phyloP scores from a whole-genome alignment of 2,329 filamentous ascomycete genomes.

The Gaeumannomyces sp. region DNA sequence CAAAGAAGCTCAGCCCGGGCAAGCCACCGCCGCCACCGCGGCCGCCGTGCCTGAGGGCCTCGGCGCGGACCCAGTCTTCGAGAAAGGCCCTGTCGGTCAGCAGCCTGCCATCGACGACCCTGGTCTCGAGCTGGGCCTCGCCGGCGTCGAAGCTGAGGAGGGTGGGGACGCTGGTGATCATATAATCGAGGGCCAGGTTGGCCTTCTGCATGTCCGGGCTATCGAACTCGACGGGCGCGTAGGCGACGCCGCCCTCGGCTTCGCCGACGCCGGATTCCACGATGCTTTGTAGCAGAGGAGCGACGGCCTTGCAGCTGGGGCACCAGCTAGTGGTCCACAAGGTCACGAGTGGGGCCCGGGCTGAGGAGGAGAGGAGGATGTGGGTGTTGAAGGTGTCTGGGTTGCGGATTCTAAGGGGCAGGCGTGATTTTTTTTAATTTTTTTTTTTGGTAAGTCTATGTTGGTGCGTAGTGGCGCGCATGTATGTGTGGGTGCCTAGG shows the following conservation, averaged over 20 bases:
- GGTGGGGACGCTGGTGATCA: conserved; percentile 53
- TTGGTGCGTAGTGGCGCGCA: background rate
- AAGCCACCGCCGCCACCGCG: conserved; percentile 30
- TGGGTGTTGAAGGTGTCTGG: conserved; percentile 49
- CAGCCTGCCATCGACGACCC: conserved; percentile 41
- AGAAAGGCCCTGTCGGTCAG: conserved; percentile 45
- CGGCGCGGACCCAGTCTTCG: conserved; percentile 46
- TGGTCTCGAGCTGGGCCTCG: conserved; percentile 43
- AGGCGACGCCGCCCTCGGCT: conserved; percentile 48
- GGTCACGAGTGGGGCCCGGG: conserved; percentile 50
- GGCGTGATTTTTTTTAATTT: too few relatives aligned
- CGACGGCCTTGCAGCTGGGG: conserved; percentile 43
- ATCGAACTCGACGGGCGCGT: conserved; percentile 50
- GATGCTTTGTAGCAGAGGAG: conserved; percentile 42
- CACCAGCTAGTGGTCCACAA: conserved; percentile 57
- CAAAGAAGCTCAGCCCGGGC: conserved; percentile 14
- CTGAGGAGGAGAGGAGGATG: conserved; percentile 47
- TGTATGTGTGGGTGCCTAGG: background rate
- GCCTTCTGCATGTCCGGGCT: conserved; percentile 48
- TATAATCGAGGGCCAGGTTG: conserved; percentile 45
- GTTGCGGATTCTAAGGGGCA: conserved; percentile 41
- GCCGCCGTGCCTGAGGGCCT: conserved; percentile 42
- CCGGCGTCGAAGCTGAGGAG: conserved; percentile 51
- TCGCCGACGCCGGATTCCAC: conserved; percentile 47
- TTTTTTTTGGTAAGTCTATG: background rate